Evolutionary conservation across 805 yeast species (phyloP), one percentile per base, ranked within the genome.

Genomic region (Blastobotrys chiropterorum): DNA sequence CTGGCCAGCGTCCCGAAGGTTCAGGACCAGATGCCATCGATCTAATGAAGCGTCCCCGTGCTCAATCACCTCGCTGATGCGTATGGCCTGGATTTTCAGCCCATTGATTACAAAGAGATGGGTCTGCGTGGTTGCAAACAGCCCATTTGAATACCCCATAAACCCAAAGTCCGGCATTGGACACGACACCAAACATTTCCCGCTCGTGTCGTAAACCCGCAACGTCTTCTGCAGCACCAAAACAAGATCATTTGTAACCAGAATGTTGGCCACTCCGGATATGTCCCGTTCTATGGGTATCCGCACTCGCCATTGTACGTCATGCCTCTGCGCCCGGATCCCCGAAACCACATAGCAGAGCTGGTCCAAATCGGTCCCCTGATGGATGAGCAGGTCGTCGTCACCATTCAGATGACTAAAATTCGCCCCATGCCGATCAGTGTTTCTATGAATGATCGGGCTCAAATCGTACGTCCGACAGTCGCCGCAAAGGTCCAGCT

Each of bases 81-180:
- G 17, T n/a, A 44, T 22, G 17, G 47, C 47, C 4, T 6, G 30
- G 13, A 44, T 6, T 11, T 14, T 11, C 3, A 17, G 38, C 20
- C 30, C 34, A 11, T 30, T 15, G 14, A n/a, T 26, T 11, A 20
- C 47, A 26, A 44, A 34, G 11, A 44, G 14, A 44, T 44, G 47
- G 39, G 47, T 44, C 22, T 44, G 38, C 38, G 47, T 44, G 39
- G 30, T 14, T 6, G 47, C 47, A 44, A 44, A 44, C 5, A n/a
- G 6, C 20, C 19, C 34, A 14, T 17, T 15, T 15, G 21, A 15
- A n/a, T 15, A 16, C 20, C 44, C 44, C 20, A 16, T 3, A 14
- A 15, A 14, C 8, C 13, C 22, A 21, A 42, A 42, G 3, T 20
- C 14, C 15, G 47, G 47, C 21, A 17, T 26, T 11, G n/a, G 16